Evolutionary conservation across 305 asterid species (phyloP), one percentile per base, ranked within the genome.

Genomic region (Fraxinus sp.): DNA sequence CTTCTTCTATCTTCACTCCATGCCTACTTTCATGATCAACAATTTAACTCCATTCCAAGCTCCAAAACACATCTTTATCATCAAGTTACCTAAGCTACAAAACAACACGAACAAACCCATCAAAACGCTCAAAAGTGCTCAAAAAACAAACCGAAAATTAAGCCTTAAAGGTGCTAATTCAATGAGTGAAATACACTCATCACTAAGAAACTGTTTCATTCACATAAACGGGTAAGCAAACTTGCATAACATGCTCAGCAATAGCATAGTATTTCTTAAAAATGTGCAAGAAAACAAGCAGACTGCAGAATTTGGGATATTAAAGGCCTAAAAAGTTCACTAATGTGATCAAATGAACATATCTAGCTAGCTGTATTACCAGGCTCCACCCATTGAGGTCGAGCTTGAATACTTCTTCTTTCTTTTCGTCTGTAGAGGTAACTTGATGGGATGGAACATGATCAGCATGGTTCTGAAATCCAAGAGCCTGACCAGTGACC

Each of bases 301-400:
- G 72, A 22, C 32, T 22, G 30, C 14, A 62, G 13, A 20, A 57
- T 1, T n/a, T 26, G 6, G 11, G 68, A 57, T 57, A 57, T 57
- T 57, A 6, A 57, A 57, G 68, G 68, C 24, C 37, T 7, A 16
- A 57, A n/a, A 57, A 57, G 66, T 57, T 57, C 46, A 7, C 4
- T 10, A 44, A 9, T 10, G 16, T 44, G 14, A 44, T 44, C 52
- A 41, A 41, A 41, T 41, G 52, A 41, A 41, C 52, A 41, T 41
- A 41, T 41, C 52, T 41, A 41, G 52, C 52, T 41, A 9, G 52
- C 52, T 41, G 16, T 41, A 41, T 10, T 41, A 10, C 52, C 52
- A 41, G 52, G 52, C 16, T 41, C 4, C 52, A 41, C 7, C 26
- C 30, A 77, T 86, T 86, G 30, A 88, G 87, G 82, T 88, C 88